phyloP scores from a whole-genome alignment of 257 asterid genomes.

The Anisodus tanguticus region DNA sequence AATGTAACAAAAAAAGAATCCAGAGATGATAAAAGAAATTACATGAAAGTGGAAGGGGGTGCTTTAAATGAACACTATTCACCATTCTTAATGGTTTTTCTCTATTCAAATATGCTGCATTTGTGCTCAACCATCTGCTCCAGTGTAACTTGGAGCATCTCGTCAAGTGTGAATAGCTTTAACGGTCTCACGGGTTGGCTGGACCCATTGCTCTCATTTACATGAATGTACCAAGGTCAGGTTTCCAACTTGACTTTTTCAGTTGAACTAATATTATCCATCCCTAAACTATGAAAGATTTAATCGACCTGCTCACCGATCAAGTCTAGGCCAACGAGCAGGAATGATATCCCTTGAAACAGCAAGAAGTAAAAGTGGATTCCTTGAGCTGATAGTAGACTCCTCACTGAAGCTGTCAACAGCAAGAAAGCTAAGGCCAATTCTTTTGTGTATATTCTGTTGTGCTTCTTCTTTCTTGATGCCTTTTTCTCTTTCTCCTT shows the following conservation, averaged over 20 bases:
- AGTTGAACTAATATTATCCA: neutral
- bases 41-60: constrained; percentile 19
- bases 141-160: neutral
- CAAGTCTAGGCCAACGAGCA: constrained; percentile 90
- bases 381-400: constrained; percentile 90
- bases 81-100: constrained; percentile 34
- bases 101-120: neutral
- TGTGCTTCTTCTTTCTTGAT: constrained; percentile 67
- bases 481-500: constrained; percentile 49
- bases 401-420: constrained; percentile 82
- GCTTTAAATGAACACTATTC: constrained; percentile 39
- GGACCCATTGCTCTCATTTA: constrained; percentile 17
- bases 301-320: constrained; percentile 84
- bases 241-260: constrained; percentile 24
- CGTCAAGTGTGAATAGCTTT: constrained; percentile 11
- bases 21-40: constrained; percentile 29
- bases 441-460: constrained; percentile 79
- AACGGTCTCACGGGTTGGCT: neutral
- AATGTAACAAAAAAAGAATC: constrained; percentile 47
- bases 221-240: constrained; percentile 32
- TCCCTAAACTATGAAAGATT: neutral
- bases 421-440: constrained; percentile 79
- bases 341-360: constrained; percentile 87
- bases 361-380: constrained; percentile 92
- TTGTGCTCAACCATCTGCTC: constrained; percentile 15